These are phyloP conservation scores for Cordyceps militaris DNA, from an alignment of 2,329 filamentous ascomycete species.

Conservation along the genomic window DNA sequence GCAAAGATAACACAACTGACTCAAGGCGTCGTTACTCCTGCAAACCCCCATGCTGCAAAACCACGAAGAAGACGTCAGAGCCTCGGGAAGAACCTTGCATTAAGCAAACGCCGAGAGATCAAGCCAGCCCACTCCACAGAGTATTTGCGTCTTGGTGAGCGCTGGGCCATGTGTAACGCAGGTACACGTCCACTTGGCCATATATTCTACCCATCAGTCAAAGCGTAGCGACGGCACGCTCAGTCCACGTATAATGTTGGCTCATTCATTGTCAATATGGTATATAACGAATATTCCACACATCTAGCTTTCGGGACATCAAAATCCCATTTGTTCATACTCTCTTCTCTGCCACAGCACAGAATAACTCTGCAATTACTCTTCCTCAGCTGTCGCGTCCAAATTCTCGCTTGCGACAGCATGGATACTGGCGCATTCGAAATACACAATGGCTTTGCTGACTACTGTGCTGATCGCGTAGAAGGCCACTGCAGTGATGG, in stretches of 20 bases:
- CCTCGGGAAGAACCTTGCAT: too few species aligned
- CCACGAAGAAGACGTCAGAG: too few species aligned
- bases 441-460: constrained; percentile 1
- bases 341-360: not conserved
- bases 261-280: not conserved
- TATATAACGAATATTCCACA: not conserved
- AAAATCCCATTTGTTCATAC: not conserved
- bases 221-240: not conserved
- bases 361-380: not conserved
- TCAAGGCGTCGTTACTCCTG: not conserved
- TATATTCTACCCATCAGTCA: not conserved
- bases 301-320: not conserved
- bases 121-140: too few species aligned
- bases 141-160: too few species aligned
- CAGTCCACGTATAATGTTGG: not conserved
- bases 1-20: not conserved
- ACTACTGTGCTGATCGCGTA: constrained; percentile 1
- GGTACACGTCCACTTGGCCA: not conserved
- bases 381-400: not conserved
- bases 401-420: not conserved
- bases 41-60: not conserved
- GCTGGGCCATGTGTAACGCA: too few species aligned
- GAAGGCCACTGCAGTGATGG: not conserved
- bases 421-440: not conserved
- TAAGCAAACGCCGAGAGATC: too few species aligned